Conservation (phyloP, 176 grass and related monocot species). For the Musa troglodytarum region DNA sequence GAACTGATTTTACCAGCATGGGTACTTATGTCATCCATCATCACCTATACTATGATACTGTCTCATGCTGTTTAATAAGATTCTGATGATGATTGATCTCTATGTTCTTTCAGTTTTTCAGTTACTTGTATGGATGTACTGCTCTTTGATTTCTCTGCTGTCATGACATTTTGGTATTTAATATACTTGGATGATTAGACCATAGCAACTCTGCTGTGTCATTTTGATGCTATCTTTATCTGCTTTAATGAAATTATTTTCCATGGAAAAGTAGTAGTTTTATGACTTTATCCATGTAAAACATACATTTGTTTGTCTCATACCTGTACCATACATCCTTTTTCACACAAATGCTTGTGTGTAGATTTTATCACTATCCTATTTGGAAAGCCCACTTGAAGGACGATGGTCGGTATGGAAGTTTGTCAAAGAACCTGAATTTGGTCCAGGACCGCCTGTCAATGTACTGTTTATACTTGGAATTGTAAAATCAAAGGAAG, state of each 20-base stretch:
- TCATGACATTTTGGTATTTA: too few species aligned
- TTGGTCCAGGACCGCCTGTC: conserved; percentile 52
- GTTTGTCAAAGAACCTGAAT: conserved; percentile 69
- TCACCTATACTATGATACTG: too few species aligned
- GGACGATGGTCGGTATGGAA: conserved; percentile 44
- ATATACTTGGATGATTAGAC: too few species aligned
- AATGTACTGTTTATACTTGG: conserved; percentile 53
- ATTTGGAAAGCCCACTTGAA: conserved; percentile 20
- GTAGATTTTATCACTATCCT: conserved; percentile 44
- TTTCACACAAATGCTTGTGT: conserved; percentile 1
- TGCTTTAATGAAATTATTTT: not conserved
- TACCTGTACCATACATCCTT: not conserved
- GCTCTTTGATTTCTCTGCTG: too few species aligned
- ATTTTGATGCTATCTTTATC: too few species aligned
- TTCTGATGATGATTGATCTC: too few species aligned
- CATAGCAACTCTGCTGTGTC: too few species aligned
- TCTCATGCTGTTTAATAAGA: too few species aligned
- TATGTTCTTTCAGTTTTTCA: too few species aligned
- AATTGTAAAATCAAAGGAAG: conserved; percentile 34
- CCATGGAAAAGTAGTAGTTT: not conserved
- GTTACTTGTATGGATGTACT: too few species aligned
- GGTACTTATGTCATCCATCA: too few species aligned
- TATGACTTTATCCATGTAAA: not conserved
- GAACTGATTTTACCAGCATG: too few species aligned
- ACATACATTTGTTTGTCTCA: not conserved